These are phyloP conservation scores for Russula abietina DNA, from an alignment of 768 basidiomycete species.

Conservation along the genomic window DNA sequence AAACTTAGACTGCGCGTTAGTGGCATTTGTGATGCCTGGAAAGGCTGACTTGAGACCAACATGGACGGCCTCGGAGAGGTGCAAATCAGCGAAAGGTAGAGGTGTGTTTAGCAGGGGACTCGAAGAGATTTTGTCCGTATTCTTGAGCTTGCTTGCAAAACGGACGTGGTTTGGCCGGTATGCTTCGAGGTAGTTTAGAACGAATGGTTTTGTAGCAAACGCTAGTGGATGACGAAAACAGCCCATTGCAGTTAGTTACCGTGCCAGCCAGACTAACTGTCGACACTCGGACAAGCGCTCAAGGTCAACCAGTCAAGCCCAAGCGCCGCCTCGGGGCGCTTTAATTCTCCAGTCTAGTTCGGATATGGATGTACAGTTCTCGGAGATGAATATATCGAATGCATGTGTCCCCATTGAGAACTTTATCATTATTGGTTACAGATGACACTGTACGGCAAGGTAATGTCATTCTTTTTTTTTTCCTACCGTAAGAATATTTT, in stretches of 20 bases:
- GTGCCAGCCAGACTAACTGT: too few species aligned
- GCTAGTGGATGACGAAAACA: neutral
- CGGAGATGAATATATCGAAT: too few species aligned
- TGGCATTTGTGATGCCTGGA: slow-evolving; percentile 53
- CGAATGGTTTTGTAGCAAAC: too few species aligned
- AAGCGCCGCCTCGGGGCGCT: neutral
- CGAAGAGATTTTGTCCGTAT: neutral
- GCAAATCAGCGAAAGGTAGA: slow-evolving; percentile 45
- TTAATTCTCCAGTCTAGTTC: neutral
- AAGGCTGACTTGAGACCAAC: slow-evolving; percentile 52
- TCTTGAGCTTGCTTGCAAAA: slow-evolving; percentile 2
- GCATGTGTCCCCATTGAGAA: neutral
- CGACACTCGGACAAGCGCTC: neutral
- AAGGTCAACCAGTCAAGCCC: too few species aligned
- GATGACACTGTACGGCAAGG: slow-evolving; percentile 29
- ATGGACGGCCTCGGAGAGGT: slow-evolving; percentile 45
- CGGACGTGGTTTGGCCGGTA: neutral
- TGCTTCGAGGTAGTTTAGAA: neutral
- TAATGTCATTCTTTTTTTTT: neutral
- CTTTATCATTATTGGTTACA: slow-evolving; percentile 29
- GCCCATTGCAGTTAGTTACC: slow-evolving; percentile 1
- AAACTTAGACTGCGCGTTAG: slow-evolving; percentile 51
- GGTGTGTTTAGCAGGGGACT: neutral
- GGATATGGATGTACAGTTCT: neutral
- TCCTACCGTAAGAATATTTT: neutral